Percentiles rank a stretch among this genome's conserved stretches.
Evolutionary conservation across 352 stramenopile species (phyloP).

Genomic region (Phytophthora lateralis): DNA sequence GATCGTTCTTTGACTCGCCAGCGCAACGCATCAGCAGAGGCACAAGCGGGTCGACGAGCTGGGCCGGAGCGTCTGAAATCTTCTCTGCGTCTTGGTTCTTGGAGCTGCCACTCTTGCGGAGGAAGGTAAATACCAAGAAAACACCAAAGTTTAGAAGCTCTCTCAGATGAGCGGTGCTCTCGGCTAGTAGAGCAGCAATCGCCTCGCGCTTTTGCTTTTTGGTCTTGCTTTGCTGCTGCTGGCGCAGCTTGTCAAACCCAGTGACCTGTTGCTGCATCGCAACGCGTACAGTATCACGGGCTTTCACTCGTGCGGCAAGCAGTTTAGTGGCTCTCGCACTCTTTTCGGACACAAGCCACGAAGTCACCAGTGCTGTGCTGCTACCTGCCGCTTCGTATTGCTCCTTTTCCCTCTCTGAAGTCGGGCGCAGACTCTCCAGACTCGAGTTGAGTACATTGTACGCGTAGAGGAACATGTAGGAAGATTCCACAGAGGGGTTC

Average conservation of each 20-base stretch:
- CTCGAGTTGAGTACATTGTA: constrained; percentile 85
- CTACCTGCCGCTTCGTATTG: constrained; percentile 53
- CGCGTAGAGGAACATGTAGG: constrained; percentile 86
- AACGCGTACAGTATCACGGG: constrained; percentile 59
- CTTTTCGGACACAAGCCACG: constrained; percentile 87
- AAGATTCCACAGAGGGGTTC: constrained; percentile 82
- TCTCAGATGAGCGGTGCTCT: constrained; percentile 69
- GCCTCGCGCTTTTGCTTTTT: constrained; percentile 55
- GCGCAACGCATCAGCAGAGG: constrained; percentile 92
- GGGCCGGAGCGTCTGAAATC: constrained; percentile 29
- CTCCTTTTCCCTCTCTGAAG: constrained; percentile 67
- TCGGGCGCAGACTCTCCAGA: constrained; percentile 72
- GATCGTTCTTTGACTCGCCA: constrained; percentile 90
- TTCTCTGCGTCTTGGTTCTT: constrained; percentile 28
- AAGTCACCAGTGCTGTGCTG: constrained; percentile 45
- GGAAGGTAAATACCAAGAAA: constrained; percentile 79
- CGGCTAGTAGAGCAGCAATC: constrained; percentile 29
- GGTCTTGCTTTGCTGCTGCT: constrained; percentile 41
- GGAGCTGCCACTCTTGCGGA: constrained; percentile 41
- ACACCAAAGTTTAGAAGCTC: constrained; percentile 89
- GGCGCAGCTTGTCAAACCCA: constrained; percentile 71
- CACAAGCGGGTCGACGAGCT: constrained; percentile 93
- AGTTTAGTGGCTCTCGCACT: constrained; percentile 62
- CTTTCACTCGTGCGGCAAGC: constrained; percentile 61
- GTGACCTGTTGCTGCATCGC: constrained; percentile 76